Base-by-base conservation (phyloP, 164 flowering plant species). In the Umbellularia californica region DNA sequence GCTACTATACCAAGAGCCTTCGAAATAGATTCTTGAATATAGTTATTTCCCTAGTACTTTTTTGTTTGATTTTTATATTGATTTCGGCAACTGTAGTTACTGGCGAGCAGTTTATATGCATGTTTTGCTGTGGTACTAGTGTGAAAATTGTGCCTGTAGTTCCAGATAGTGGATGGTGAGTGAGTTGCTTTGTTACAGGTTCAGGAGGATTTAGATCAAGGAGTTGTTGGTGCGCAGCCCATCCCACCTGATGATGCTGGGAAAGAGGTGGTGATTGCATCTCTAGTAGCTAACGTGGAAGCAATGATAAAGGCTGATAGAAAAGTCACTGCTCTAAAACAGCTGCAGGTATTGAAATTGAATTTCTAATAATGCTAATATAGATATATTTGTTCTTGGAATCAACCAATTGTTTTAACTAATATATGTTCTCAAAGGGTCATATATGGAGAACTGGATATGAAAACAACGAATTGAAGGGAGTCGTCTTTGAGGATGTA, bases 391-490 rank as follows among this genome's bases (percentile, higher is more conserved):
- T 50, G 65, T 35, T 25, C 30, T 22, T 64, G 5, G 23, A 10
- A 76, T 30, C 35, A 47, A 11, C 14, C 15, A 17, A 22, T 73
- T 25, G 22, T 25, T 64, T 64, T 64, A 22, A 30, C n/a, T 14
- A 30, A 25, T 67, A 4, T 64, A 0, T 30, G 47, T 2, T 35
- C 77, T 76, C 85, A 41, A 5, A 95, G 99, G 98, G 99, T 77
- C 99, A 92, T 80, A 89, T 95, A 80, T 95, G 99, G 99, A 79
- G 87, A 77, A 93, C 99, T 66, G 99, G 99, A 35, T 95, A 82
- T 75, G 81, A 86, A 85, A 88, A 75, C 25, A 88, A 86, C 70
- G 97, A 93, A 84, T 63, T 95, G 80, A 78, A 91, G 76, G 92
- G 88, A 70, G 87, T 85, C 23, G 90, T 95, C 73, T 95, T 80